Base-by-base conservation (phyloP, 164 flowering plant genomes). In the Kalanchoe fedtschenkoi region DNA sequence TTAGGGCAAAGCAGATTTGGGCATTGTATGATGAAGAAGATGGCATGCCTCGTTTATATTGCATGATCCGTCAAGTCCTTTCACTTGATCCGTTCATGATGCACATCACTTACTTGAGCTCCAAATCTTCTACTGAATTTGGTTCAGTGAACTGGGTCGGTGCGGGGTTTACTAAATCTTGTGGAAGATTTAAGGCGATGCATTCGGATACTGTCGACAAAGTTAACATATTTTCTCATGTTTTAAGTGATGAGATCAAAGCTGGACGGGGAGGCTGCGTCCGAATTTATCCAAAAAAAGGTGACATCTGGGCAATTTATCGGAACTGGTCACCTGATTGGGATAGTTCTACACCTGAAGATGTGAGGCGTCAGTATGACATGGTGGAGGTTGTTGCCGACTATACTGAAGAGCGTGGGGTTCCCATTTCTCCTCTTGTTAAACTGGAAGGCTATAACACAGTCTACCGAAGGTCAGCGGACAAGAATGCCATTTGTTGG, bases 21-120 rank as follows among this genome's bases (percentile, higher is more conserved):
- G 98, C 97, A 13, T 9, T 85, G 16, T 92, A 92, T 70, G 98
- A 92, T 69, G 95, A 84, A 71, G 95, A 84, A 67, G 97, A 93
- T 70, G 98, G 98, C 2, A 93, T 93, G 96, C 98, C 98, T 60
- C 86, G 98, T 4, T 69, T 89, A 65, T 89, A 93, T 69, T 85
- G 90, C 70, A 63, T 82, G 69, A 78, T 90, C 55, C 93, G 88
- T 19, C 70, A 88, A 66, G 81, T 93, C 26, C 63, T 86, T 60
- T 86, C 96, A 3, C 69, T 78, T 17, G 77, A 75, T 4, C 98
- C 98, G n/a, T 93, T 89, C 63, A 85, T 80, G 74, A 79, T 89
- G 58, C 80, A 58, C 30, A 78, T 88, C 51, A 82, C 77, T 63
- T 86, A 84, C 75, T 65, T 92, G 78, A 78, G 74, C 70, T 81